phyloP scores from a whole-genome alignment of 805 yeast species.

The Wickerhamomyces chambardii region DNA sequence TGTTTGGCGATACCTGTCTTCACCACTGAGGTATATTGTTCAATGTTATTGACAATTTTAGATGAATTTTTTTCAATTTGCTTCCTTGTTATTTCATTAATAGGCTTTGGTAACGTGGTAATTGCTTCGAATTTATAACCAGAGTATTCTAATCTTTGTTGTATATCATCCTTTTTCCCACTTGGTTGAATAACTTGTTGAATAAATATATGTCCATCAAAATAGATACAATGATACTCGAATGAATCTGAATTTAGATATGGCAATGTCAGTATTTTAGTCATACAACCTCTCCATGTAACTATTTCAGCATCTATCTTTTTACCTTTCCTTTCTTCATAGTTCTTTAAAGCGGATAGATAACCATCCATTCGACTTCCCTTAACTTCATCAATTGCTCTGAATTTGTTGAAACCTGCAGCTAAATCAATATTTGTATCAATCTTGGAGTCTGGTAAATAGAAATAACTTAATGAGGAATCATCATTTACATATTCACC shows the following conservation, averaged over 20 bases:
- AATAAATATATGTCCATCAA: constrained; percentile 69
- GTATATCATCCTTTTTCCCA: constrained; percentile 19
- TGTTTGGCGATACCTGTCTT: constrained; percentile 75
- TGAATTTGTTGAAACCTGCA: constrained; percentile 55
- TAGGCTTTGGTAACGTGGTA: constrained; percentile 67
- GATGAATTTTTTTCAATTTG: constrained; percentile 60
- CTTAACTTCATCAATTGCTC: constrained; percentile 42
- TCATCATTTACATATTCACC: constrained; percentile 45
- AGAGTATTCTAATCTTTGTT: constrained; percentile 40
- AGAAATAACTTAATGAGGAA: constrained; percentile 58
- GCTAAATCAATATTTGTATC: constrained; percentile 54
- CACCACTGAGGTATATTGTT: constrained; percentile 76
- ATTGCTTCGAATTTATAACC: constrained; percentile 85
- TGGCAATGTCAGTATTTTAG: constrained; percentile 61
- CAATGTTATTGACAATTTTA: constrained; percentile 55
- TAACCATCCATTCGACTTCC: constrained; percentile 53
- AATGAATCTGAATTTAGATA: constrained; percentile 47
- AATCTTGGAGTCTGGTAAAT: constrained; percentile 68
- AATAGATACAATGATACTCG: constrained; percentile 53
- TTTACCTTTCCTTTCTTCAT: constrained; percentile 38
- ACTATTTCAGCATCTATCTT: constrained; percentile 57
- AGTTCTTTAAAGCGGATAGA: constrained; percentile 40
- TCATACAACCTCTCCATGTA: constrained; percentile 82
- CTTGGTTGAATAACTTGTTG: constrained; percentile 20
- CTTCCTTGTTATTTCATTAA: constrained; percentile 58